A percentile compares a stretch with the other conserved stretches of the same genome.
phyloP scores from a whole-genome alignment of 345 rosid genomes.

The Corchorus olitorius region DNA sequence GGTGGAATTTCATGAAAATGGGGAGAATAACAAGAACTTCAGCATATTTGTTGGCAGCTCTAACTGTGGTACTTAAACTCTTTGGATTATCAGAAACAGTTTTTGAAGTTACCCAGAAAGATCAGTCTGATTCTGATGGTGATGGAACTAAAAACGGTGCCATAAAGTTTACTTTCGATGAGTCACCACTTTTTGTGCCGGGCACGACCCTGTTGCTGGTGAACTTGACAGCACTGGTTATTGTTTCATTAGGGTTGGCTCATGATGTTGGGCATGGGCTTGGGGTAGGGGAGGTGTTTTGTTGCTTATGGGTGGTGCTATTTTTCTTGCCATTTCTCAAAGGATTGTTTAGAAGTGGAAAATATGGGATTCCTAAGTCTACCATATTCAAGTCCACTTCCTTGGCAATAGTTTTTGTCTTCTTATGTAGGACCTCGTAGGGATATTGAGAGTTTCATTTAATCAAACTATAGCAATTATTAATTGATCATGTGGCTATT shows the following conservation, averaged over 20 bases:
- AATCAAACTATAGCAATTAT: no score
- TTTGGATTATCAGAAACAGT: conserved; percentile 49
- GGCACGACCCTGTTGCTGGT: conserved; percentile 55
- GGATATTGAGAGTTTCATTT: no score
- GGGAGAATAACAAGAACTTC: conserved; percentile 29
- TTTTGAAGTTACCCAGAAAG: conserved; percentile 57
- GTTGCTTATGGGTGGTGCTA: conserved; percentile 39
- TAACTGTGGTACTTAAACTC: conserved; percentile 37
- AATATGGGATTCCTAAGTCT: conserved; percentile 59
- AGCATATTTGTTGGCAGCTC: conserved; percentile 48
- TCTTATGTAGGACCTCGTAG: background rate
- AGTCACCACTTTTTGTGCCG: conserved; percentile 47
- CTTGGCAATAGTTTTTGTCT: conserved; percentile 35
- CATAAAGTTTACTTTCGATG: conserved; percentile 46
- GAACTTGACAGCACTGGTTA: conserved; percentile 35
- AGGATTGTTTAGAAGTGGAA: conserved; percentile 57
- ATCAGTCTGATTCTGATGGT: conserved; percentile 23
- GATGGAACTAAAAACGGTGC: background rate
- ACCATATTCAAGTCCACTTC: conserved; percentile 50
- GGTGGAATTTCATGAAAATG: conserved; percentile 50
- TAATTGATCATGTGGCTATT: no score
- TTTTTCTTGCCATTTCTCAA: conserved; percentile 52
- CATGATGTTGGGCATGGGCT: conserved; percentile 19
- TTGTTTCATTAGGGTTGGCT: conserved; percentile 14
- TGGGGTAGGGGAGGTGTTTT: conserved; percentile 40